phyloP scores from a whole-genome alignment of 306 rosid genomes.

The Quercus rubra region DNA sequence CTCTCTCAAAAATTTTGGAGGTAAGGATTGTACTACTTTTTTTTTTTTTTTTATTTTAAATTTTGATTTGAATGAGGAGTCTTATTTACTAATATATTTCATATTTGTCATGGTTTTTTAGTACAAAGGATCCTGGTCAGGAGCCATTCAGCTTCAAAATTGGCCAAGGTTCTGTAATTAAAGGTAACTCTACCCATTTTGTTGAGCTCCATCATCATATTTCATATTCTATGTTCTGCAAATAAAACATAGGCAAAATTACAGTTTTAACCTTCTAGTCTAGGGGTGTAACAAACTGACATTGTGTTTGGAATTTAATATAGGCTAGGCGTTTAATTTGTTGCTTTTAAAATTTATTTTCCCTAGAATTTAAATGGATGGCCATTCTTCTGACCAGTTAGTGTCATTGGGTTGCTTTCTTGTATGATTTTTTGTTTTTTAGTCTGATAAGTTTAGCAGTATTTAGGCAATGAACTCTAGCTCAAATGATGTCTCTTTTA shows the following conservation, averaged over 20 bases:
- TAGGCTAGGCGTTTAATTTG: no score
- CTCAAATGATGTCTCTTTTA: no score
- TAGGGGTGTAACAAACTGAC: no score
- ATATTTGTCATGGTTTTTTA: slow-evolving; percentile 22
- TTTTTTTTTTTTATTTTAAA: background rate
- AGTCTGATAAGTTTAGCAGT: background rate
- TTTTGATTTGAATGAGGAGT: background rate
- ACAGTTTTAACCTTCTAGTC: no score
- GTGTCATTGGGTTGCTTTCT: background rate
- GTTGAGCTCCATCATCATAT: background rate
- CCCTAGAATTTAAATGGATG: background rate
- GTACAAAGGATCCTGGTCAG: slow-evolving; percentile 96
- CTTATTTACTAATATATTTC: background rate
- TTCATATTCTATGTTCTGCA: background rate
- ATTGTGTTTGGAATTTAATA: no score
- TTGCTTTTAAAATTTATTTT: no score
- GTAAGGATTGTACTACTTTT: slow-evolving; percentile 20
- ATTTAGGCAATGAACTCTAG: no score
- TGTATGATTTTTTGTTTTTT: background rate
- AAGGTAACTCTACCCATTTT: slow-evolving; percentile 35
- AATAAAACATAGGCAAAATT: no score
- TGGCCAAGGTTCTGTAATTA: slow-evolving; percentile 85
- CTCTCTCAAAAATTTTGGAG: slow-evolving; percentile 94
- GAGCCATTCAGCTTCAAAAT: slow-evolving; percentile 72
- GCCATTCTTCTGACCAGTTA: background rate